Conservation (phyloP, 1,284 basidiomycete genomes). For the Amylostereum areolatum region DNA sequence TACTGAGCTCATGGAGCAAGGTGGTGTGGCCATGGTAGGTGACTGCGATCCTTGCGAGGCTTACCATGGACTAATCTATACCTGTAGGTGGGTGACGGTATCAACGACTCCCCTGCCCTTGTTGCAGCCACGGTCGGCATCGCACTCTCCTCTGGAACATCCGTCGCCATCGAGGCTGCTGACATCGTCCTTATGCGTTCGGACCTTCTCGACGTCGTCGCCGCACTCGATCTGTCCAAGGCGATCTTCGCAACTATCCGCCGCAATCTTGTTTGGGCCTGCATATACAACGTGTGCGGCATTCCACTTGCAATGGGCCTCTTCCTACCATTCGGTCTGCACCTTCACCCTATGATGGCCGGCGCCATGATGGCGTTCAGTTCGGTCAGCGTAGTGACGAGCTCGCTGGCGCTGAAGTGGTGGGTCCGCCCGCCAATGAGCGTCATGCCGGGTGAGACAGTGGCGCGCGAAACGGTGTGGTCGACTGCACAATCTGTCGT, state of each 20-base stretch:
- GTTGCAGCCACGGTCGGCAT: constrained; percentile 95
- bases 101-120: constrained; percentile 97
- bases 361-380: constrained; percentile 98
- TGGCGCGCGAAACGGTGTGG: constrained; percentile 32
- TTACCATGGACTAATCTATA: not conserved
- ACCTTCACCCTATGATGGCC: constrained; percentile 97
- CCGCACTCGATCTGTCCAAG: constrained; percentile 87
- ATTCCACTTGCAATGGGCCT: constrained; percentile 99
- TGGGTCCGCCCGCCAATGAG: constrained; percentile 73
- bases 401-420: constrained; percentile 83
- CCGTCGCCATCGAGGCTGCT: constrained; percentile 96
- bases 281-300: constrained; percentile 88
- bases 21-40: constrained; percentile 85
- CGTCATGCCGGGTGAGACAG: constrained; percentile 57
- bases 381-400: constrained; percentile 92
- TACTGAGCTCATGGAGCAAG: constrained; percentile 68
- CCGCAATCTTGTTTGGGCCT: constrained; percentile 89
- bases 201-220: constrained; percentile 94
- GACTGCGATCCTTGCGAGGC: not conserved
- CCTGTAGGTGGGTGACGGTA: constrained; percentile 90
- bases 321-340: constrained; percentile 86
- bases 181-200: constrained; percentile 97
- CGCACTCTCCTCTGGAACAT: constrained; percentile 92
- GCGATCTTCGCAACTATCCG: constrained; percentile 89
- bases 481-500: constrained; percentile 35